Evolutionary conservation across 192 early-diverging fungal species (phyloP), one percentile per base, ranked within the genome.

Genomic region (Rhizoclosmatium globosum): DNA sequence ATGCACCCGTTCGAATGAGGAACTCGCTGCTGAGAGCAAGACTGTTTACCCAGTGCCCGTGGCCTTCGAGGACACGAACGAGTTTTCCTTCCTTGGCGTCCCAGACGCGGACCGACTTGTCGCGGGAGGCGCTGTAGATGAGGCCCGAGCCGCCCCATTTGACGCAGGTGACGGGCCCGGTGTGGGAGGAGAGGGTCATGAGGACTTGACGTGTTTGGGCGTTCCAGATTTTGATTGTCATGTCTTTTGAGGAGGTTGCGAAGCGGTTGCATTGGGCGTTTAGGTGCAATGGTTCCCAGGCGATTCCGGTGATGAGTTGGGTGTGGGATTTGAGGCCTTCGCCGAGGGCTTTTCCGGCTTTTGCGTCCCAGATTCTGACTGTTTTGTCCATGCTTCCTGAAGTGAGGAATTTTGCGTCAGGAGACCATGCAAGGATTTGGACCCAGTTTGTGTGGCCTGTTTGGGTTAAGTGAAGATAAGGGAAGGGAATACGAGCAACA

Each of bases 31-130:
- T 94, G 6, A 98, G 82, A 2, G 98, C 94, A 74, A 99, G 79
- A 31, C 95, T 94, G 75, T 98, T 99, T 17, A 99, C 95, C 97
- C 96, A 98, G 83, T 99, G 97, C 15, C 94, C 97, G 82, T 99
- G 96, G 62, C 97, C 97, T 42, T 92, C 85, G 50, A 99, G 85
- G 2, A 92, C 93, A 76, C 93, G 93, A 31, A 95, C 87, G 1
- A 99, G 85, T 44, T 91, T 94, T 56, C 97, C 97, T 71, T 82
- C 74, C 44, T 59, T 70, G 6, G 91, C 79, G 79, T 95, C 90
- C 97, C 98, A 99, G 39, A 98, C 94, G 81, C 96, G 95, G 80
- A 99, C 98, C 1, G 94, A 92, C 81, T 98, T 98, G 80, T 99
- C 98, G 64, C 94, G 90, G 17, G 95, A 96, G 7, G 90, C 93